Evolutionary conservation across 768 basidiomycete species (phyloP).

Genomic region (Phlebiopsis gigantea): DNA sequence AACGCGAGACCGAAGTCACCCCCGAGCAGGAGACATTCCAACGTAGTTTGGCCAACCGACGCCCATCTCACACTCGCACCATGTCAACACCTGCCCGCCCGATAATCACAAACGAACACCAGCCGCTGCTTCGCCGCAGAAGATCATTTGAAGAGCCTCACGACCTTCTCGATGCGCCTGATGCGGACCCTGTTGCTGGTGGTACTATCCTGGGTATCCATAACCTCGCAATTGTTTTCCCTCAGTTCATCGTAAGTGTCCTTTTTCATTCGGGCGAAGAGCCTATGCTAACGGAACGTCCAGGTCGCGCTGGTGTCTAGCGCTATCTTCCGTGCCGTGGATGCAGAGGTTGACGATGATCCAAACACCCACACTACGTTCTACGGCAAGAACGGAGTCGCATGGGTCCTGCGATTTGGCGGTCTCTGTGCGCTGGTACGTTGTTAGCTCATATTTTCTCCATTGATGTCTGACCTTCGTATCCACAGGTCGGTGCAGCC

Average conservation of each 20-base stretch:
- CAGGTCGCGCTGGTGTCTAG: slow-evolving; percentile 86
- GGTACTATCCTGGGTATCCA: slow-evolving; percentile 94
- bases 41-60: slow-evolving; percentile 17
- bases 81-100: slow-evolving; percentile 42
- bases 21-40: slow-evolving; percentile 13
- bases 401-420: slow-evolving; percentile 91
- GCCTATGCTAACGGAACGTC: neutral
- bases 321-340: slow-evolving; percentile 78
- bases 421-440: slow-evolving; percentile 73
- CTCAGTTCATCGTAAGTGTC: slow-evolving; percentile 80
- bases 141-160: slow-evolving; percentile 51
- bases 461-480: neutral
- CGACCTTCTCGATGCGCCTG: slow-evolving; percentile 26
- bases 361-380: slow-evolving; percentile 51
- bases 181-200: slow-evolving; percentile 58
- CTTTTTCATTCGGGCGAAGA: neutral
- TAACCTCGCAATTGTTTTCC: slow-evolving; percentile 92
- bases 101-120: slow-evolving; percentile 37
- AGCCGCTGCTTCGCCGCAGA: slow-evolving; percentile 56
- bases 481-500: slow-evolving; percentile 55
- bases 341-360: slow-evolving; percentile 44
- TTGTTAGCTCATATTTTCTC: neutral
- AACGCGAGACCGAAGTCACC: slow-evolving; percentile 19
- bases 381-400: slow-evolving; percentile 83
- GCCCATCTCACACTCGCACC: slow-evolving; percentile 49